Conservation (phyloP, 2,329 filamentous ascomycete species). For the Diaporthe citri region DNA sequence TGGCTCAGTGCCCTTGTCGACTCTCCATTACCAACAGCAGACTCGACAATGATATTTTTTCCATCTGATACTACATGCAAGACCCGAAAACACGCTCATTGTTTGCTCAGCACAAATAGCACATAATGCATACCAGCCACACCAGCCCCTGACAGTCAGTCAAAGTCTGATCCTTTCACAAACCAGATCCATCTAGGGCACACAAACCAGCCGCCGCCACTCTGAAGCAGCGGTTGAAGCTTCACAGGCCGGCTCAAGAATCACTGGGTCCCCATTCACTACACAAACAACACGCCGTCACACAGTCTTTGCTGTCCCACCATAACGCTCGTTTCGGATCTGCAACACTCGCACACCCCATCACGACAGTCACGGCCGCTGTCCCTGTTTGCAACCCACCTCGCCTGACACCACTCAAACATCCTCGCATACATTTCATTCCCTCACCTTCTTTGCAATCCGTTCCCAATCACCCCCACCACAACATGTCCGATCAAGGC, state of each 20-base stretch:
- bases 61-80: not conserved
- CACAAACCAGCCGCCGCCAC: not conserved
- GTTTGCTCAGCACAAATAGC: constrained; percentile 34
- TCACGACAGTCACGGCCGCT: not conserved
- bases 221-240: not conserved
- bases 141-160: not conserved
- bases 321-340: not conserved
- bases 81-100: not conserved
- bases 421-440: not conserved
- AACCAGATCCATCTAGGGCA: not conserved
- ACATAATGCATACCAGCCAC: constrained; percentile 1
- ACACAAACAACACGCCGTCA: constrained; percentile 1
- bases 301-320: constrained; percentile 24
- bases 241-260: not conserved
- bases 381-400: not conserved
- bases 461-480: not conserved
- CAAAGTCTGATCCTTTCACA: not conserved
- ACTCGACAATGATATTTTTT: not conserved
- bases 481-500: not conserved
- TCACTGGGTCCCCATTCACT: not conserved
- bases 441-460: not conserved
- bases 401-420: not conserved
- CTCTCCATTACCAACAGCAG: not conserved
- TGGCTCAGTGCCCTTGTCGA: not conserved
- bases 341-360: not conserved